Percentiles rank a stretch among this genome's conserved stretches.
These are phyloP conservation scores for Leptoxyphium fumago DNA, from an alignment of 2,329 filamentous ascomycete genomes.

Conservation along the genomic window DNA sequence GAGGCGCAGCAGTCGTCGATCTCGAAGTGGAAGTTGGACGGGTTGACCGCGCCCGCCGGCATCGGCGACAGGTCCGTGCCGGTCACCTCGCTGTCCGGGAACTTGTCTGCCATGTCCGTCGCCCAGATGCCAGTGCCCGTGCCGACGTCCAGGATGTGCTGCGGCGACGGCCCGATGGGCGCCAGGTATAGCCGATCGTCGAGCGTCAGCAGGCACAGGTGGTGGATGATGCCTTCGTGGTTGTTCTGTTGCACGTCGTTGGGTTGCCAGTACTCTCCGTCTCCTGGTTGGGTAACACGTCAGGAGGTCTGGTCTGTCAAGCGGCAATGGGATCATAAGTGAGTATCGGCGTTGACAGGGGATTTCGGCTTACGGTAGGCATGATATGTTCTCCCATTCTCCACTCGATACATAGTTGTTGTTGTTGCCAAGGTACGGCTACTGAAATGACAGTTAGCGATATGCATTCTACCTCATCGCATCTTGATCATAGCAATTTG, in stretches of 20 bases:
- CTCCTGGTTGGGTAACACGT: slow-evolving; percentile 5
- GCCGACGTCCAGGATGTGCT: slow-evolving; percentile 30
- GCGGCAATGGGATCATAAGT: too few relatives aligned
- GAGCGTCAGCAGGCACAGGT: slow-evolving; percentile 24
- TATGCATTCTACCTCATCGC: background rate
- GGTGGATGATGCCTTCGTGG: slow-evolving; percentile 23
- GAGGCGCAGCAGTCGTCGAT: slow-evolving; percentile 28
- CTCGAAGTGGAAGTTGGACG: slow-evolving; percentile 29
- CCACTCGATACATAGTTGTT: slow-evolving; percentile 23
- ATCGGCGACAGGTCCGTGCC: slow-evolving; percentile 25
- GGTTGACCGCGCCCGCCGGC: slow-evolving; percentile 10
- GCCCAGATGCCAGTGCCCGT: slow-evolving; percentile 33
- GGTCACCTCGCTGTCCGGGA: slow-evolving; percentile 19
- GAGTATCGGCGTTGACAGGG: too few relatives aligned
- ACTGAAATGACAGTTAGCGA: slow-evolving; percentile 6
- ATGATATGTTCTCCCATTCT: slow-evolving; percentile 23
- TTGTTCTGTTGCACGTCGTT: slow-evolving; percentile 21
- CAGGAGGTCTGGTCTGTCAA: too few relatives aligned
- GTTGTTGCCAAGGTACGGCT: slow-evolving; percentile 24
- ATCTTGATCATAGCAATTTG: background rate
- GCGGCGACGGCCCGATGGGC: slow-evolving; percentile 13
- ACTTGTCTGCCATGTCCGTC: slow-evolving; percentile 20
- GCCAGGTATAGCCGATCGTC: slow-evolving; percentile 17
- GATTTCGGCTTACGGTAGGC: slow-evolving; percentile 15
- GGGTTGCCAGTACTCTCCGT: slow-evolving; percentile 22